Evolutionary conservation across 2,329 filamentous ascomycete species (phyloP).

Genomic region (Aspergillus sp.): DNA sequence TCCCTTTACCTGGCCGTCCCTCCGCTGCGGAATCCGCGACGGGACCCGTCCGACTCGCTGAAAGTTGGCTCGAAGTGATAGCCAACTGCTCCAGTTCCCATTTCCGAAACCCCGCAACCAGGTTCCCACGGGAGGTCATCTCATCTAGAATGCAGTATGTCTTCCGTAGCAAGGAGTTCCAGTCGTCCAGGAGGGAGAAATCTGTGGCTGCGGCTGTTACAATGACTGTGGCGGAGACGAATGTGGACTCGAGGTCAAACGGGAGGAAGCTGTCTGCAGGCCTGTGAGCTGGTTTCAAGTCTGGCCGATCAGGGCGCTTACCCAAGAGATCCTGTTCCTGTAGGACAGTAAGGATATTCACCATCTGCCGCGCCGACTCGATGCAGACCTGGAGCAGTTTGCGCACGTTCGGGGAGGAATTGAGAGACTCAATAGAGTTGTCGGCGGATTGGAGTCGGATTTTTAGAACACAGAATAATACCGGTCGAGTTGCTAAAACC

Average conservation of each 20-base stretch:
- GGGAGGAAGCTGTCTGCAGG: conserved; percentile 40
- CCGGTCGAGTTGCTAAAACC: conserved; percentile 32
- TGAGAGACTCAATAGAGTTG: conserved; percentile 19
- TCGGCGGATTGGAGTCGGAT: conserved; percentile 22
- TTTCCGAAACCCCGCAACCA: conserved; percentile 37
- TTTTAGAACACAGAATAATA: conserved; percentile 37
- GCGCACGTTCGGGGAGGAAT: conserved; percentile 29
- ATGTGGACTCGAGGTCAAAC: conserved; percentile 39
- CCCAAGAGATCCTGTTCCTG: conserved; percentile 41
- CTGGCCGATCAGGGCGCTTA: conserved; percentile 19
- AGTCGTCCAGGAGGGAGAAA: conserved; percentile 25
- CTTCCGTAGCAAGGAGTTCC: conserved; percentile 31
- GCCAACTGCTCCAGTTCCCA: conserved; percentile 37
- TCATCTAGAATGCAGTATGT: conserved; percentile 39
- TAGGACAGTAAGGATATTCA: conserved; percentile 36
- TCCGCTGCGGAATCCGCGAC: not conserved
- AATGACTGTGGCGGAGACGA: conserved; percentile 36
- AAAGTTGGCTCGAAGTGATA: conserved; percentile 24
- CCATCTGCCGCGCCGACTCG: conserved; percentile 36
- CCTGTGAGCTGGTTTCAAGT: conserved; percentile 1
- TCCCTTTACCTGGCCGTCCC: not conserved
- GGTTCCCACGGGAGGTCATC: conserved; percentile 39
- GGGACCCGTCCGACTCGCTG: conserved; percentile 4
- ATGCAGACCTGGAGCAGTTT: conserved; percentile 34
- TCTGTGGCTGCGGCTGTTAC: conserved; percentile 33